Percentiles rank a stretch among this genome's conserved stretches.
These are phyloP conservation scores for Globisporangium yorkense DNA, from an alignment of 352 stramenopile genomes.

Conservation along the genomic window DNA sequence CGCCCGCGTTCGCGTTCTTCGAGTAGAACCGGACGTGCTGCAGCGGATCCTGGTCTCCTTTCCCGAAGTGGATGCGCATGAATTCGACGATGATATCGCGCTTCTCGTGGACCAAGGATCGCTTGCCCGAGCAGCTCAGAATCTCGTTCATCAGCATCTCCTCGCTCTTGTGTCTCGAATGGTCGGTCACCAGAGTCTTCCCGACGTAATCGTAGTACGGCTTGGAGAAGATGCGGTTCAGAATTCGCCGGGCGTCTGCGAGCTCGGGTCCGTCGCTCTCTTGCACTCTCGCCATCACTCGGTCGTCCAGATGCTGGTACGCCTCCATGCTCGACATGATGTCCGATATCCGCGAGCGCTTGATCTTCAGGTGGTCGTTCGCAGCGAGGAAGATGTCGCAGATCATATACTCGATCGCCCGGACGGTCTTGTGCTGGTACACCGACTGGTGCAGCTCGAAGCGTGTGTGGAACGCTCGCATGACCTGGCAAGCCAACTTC, in stretches of 20 bases:
- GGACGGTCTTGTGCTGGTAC: constrained; percentile 83
- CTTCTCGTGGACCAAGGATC: constrained; percentile 27
- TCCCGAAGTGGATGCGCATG: constrained; percentile 78
- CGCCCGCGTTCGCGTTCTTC: constrained; percentile 44
- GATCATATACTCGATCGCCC: constrained; percentile 88
- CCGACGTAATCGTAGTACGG: constrained; percentile 78
- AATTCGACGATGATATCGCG: constrained; percentile 76
- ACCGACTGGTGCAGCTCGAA: constrained; percentile 85
- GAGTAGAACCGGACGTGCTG: constrained; percentile 72
- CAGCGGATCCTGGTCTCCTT: constrained; percentile 68
- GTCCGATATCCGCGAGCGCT: constrained; percentile 59
- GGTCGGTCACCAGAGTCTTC: constrained; percentile 44
- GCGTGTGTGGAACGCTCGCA: constrained; percentile 85
- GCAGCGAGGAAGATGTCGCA: constrained; percentile 71
- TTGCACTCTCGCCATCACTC: constrained; percentile 71
- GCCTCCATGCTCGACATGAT: constrained; percentile 56
- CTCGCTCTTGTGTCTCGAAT: constrained; percentile 38
- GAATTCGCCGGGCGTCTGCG: constrained; percentile 34
- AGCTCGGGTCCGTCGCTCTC: constrained; percentile 52
- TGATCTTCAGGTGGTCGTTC: constrained; percentile 56
- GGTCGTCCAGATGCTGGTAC: constrained; percentile 83
- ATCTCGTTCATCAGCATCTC: constrained; percentile 60
- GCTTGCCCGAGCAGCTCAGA: constrained; percentile 28
- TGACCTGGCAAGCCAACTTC: constrained; percentile 81
- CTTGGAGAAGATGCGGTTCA: constrained; percentile 59